Evolutionary conservation across 768 basidiomycete genomes (phyloP), one percentile per base, ranked within the genome.

Genomic region (Mrakia gelida): DNA sequence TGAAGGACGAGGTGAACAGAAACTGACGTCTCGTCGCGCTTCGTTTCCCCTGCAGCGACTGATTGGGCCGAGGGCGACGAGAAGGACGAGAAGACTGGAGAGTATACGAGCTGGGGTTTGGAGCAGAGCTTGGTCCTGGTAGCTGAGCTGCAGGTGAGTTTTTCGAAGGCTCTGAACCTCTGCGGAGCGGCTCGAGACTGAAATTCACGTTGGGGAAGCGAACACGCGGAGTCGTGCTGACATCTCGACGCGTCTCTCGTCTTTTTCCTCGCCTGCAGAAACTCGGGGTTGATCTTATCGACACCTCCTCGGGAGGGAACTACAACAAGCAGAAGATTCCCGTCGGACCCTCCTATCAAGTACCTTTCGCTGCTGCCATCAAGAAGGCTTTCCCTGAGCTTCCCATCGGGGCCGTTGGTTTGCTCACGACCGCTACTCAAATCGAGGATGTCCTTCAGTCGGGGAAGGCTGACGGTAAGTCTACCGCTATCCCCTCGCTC

Each of bases 261-360:
- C 11, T 79, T 16, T 16, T 52, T 52, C 49, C 18, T 7, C 38
- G 28, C 16, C 11, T 78, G 10, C 52, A 81, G 63, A 86, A 88
- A 75, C 80, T 89, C 7, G 91, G 91, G 11, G 87, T 93, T 18
- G 93, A 94, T 82, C 85, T 95, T n/a, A 83, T 95, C 71, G 92
- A 95, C 83, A 87, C 87, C 70, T 89, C 88, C 59, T 87, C 87
- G 0, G 92, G 91, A 21, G 91, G 91, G 4, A 90, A 90, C 80
- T 91, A 88, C 86, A 82, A 79, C 5, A 80, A 86, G 73, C 90
- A 92, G 83, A 87, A 90, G 80, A 90, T 93, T 73, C 77, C 79
- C 13, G 61, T 80, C 30, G 76, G 76, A 41, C 81, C 81, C 0
- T 73, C 73, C 6, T 78, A 78, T 23, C 77, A 78, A 32, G 76